Evolutionary conservation across 768 basidiomycete genomes (phyloP), one percentile per base, ranked within the genome.

Genomic region (Suillus variegatus): DNA sequence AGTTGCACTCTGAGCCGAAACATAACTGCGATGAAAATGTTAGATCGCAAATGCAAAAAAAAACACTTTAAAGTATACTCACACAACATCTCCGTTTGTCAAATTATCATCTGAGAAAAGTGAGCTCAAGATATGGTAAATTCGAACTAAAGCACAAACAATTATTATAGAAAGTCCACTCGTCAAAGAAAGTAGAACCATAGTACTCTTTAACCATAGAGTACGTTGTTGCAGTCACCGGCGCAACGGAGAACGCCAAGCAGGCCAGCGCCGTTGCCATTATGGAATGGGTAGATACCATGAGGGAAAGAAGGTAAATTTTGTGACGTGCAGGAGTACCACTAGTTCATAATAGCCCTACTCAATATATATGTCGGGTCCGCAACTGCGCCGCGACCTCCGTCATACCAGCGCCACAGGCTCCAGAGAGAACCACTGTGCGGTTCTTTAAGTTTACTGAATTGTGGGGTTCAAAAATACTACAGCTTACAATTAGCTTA

Each of bases 11-110:
- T 71, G 66, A 13, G 73, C 74, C 1, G 82, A 83, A 49, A 87
- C 78, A 69, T 84, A 89, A 52, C 86, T 87, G 65, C 47, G 20
- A 57, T 61, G 65, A 40, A 60, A 67, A 32, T 40, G 56, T 64
- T 64, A 58, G 62, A 62, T 12, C 58, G 35, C 12, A 36, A 60
- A 16, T 60, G 32, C 14, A 38, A 60, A 14, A 25, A 44, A 25
- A 14, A 28, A 52, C 43, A n/a, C n/a, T 18, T 46, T 3, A 32
- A 32, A 32, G 5, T 13, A 28, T 38, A 72, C 77, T 57, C 69
- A 88, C 84, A 79, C 80, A 18, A 79, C 82, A 72, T 91, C 85
- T 64, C 89, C 88, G 64, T 87, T 87, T 20, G 89, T 91, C 4
- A 90, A 77, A 68, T 91, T 89, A 74, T 92, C 91, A 65, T 80